Percentiles rank a stretch among this genome's conserved stretches.
Evolutionary conservation across 2,329 filamentous ascomycete species (phyloP).

Genomic region (Fusarium sp.): DNA sequence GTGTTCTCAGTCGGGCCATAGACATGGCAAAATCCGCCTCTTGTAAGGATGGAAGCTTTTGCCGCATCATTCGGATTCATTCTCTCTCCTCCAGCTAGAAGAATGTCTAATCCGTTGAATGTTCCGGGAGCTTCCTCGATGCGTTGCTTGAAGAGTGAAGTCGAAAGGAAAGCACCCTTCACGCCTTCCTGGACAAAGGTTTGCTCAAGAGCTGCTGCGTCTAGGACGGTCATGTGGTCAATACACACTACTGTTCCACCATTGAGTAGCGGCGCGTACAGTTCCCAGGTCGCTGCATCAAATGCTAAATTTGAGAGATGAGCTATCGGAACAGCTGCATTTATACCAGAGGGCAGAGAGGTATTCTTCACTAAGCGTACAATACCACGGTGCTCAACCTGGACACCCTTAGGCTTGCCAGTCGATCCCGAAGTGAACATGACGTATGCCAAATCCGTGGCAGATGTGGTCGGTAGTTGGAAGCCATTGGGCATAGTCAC

Average conservation of each 20-base stretch:
- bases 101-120: too few species aligned
- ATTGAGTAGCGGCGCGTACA: neutral
- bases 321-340: neutral
- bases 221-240: neutral
- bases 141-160: too few species aligned
- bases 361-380: neutral
- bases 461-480: neutral
- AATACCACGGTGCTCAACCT: constrained; percentile 21
- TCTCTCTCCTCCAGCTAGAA: too few species aligned
- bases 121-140: too few species aligned
- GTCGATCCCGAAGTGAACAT: constrained; percentile 44
- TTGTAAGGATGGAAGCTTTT: neutral
- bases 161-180: neutral
- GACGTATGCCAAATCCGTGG: constrained; percentile 29
- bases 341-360: too few species aligned
- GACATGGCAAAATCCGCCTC: constrained; percentile 6
- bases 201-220: neutral
- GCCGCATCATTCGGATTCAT: too few species aligned
- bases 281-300: neutral
- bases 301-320: neutral
- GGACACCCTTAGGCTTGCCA: constrained; percentile 39
- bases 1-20: constrained; percentile 43
- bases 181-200: neutral
- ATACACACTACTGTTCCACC: neutral
- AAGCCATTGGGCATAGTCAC: too few species aligned